phyloP scores from a whole-genome alignment of 371 early-diverging fungal genomes.

The Blakeslea trispora region DNA sequence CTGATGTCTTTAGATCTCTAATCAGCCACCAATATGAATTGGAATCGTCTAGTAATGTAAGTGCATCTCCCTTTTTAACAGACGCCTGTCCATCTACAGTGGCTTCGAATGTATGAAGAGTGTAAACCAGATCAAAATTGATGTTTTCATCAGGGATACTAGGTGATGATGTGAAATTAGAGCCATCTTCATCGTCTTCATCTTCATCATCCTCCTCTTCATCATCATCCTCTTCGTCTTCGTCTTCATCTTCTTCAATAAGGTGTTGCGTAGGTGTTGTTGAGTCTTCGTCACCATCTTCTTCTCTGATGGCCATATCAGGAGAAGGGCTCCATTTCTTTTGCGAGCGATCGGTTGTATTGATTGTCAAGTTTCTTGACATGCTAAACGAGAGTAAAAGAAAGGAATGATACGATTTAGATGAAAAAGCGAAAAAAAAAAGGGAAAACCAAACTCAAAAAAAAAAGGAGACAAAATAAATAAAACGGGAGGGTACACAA shows the following conservation, averaged over 20 bases:
- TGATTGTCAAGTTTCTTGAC: constrained; percentile 19
- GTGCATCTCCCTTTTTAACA: constrained; percentile 81
- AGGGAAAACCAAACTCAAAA: too few relatives aligned
- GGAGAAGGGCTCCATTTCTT: constrained; percentile 27
- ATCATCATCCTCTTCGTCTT: constrained; percentile 19
- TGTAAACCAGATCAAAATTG: constrained; percentile 69
- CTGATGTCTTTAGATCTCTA: constrained; percentile 74
- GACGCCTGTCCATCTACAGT: constrained; percentile 92
- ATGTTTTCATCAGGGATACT: constrained; percentile 40
- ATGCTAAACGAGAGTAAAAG: constrained; percentile 1
- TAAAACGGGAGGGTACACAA: too few relatives aligned
- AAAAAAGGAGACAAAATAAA: not conserved
- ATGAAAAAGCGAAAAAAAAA: not conserved
- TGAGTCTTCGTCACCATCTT: constrained; percentile 15
- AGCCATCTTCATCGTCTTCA: constrained; percentile 25
- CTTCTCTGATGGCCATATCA: constrained; percentile 22
- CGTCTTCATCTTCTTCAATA: constrained; percentile 5
- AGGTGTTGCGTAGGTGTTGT: not conserved
- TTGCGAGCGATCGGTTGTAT: constrained; percentile 10
- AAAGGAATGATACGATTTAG: not conserved
- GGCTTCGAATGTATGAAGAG: constrained; percentile 87
- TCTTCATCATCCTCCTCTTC: constrained; percentile 21
- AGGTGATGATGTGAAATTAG: constrained; percentile 29
- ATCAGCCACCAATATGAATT: constrained; percentile 97
- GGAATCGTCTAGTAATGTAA: constrained; percentile 86